These are phyloP conservation scores for Scytalidium sp. DNA, from an alignment of 2,329 filamentous ascomycete species.

Conservation along the genomic window DNA sequence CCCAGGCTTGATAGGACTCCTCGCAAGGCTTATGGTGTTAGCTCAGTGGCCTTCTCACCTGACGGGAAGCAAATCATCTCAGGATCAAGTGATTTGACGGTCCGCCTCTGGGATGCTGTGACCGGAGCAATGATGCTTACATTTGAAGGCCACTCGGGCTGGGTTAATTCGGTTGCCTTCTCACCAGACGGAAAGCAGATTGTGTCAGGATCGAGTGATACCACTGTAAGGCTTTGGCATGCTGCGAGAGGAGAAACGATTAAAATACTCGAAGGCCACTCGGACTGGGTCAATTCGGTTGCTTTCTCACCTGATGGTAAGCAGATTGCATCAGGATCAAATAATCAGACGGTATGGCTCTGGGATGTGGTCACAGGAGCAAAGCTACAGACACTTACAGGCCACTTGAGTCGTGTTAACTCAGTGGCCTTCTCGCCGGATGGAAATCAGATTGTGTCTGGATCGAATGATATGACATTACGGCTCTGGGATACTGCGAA, in stretches of 20 bases:
- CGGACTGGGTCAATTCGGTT: neutral
- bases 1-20: neutral
- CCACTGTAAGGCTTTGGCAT: no score
- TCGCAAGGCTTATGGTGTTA: neutral
- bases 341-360: conserved; percentile 5
- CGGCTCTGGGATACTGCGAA: conserved; percentile 11
- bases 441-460: conserved; percentile 6
- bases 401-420: neutral
- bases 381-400: neutral
- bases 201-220: no score
- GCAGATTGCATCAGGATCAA: neutral
- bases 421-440: conserved; percentile 8
- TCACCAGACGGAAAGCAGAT: conserved; percentile 11
- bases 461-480: conserved; percentile 8
- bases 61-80: conserved; percentile 1
- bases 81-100: neutral
- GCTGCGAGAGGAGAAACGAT: conserved; percentile 3
- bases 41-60: conserved; percentile 1
- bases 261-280: conserved; percentile 12
- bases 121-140: conserved; percentile 8
- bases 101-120: conserved; percentile 6
- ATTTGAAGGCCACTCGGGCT: conserved; percentile 11
- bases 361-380: neutral
- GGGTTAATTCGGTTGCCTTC: conserved; percentile 15
- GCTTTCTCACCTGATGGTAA: conserved; percentile 1